Conservation (phyloP, 2,329 filamentous ascomycete species). For the Diplodia scrobiculata region DNA sequence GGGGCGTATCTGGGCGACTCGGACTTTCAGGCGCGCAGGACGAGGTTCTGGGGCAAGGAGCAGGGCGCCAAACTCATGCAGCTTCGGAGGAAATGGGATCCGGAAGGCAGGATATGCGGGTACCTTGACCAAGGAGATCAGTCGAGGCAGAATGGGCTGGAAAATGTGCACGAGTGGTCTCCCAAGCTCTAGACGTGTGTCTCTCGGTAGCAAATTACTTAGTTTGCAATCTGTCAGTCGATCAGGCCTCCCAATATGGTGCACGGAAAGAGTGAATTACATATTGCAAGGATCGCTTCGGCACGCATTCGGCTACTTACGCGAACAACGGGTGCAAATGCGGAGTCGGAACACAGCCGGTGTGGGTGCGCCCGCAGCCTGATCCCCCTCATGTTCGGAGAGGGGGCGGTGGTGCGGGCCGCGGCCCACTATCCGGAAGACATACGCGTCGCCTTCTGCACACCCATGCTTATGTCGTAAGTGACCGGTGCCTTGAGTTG, state of each 20-base stretch:
- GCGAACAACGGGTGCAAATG: not conserved
- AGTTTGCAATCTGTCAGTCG: not conserved
- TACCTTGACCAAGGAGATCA: slow-evolving; percentile 52
- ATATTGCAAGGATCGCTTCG: not conserved
- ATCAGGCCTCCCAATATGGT: not conserved
- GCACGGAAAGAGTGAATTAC: no score
- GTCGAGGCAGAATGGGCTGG: slow-evolving; percentile 49
- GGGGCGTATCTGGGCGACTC: slow-evolving; percentile 60
- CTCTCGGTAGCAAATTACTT: not conserved
- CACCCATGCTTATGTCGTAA: not conserved
- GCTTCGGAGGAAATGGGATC: slow-evolving; percentile 51
- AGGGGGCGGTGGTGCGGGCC: not conserved
- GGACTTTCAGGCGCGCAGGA: slow-evolving; percentile 54
- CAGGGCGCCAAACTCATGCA: slow-evolving; percentile 49
- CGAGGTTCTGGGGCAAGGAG: slow-evolving; percentile 54
- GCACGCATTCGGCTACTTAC: not conserved
- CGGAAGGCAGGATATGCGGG: slow-evolving; percentile 47
- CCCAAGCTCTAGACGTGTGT: slow-evolving; percentile 9
- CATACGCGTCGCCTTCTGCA: slow-evolving; percentile 3
- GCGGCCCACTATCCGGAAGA: slow-evolving; percentile 20
- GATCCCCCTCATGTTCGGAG: no score
- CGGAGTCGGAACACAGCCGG: slow-evolving; percentile 5
- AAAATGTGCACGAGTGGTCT: slow-evolving; percentile 28
- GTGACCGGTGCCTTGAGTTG: not conserved
- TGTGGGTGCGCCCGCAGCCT: slow-evolving; percentile 8